Evolutionary conservation across 768 basidiomycete genomes (phyloP), one percentile per base, ranked within the genome.

Genomic region (Tylopilus vinaceipallidus): DNA sequence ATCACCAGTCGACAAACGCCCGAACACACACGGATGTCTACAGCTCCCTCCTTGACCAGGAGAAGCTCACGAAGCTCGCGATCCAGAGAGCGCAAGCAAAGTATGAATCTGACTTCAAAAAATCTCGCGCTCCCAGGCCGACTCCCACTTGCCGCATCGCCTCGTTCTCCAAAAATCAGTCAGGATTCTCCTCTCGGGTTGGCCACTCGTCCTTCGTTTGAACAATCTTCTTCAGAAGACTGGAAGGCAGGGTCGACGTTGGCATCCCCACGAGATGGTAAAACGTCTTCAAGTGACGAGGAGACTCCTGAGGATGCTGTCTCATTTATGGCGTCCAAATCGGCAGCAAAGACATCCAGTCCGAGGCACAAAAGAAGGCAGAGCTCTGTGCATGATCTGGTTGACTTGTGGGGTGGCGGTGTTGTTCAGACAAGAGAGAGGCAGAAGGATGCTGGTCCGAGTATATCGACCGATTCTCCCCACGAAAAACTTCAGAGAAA

Each of bases 371-470:
- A 67, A 57, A 73, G 79, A 34, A 71, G 89, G 54, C 88, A 91
- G 71, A 85, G 82, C 59, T 91, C 91, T 12, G 88, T 91, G 20
- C 88, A 93, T 59, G 86, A 92, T 60, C 63, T 91, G 47, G 86
- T 91, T 24, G 86, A 87, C 63, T 65, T 91, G 24, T 91, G 85
- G 75, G 87, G 87, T 35, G 86, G 86, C 7, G 74, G 76, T 13
- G 52, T 73, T 50, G 54, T 58, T 41, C 71, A 65, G 53, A 62
- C 62, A 20, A 79, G 75, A 57, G 77, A 80, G 55, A 77, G 73
- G 53, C 70, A 67, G 27, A 64, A 62, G 49, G 60, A 68, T 51
- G 40, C 37, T 17, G 19, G 41, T 17, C 45, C 54, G 17, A 59
- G 46, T 33, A 24, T 62, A 56, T 38, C 63, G 50, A 47, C 51